Base-by-base conservation (phyloP, 371 early-diverging fungal genomes). In the Coemansia sp. region DNA sequence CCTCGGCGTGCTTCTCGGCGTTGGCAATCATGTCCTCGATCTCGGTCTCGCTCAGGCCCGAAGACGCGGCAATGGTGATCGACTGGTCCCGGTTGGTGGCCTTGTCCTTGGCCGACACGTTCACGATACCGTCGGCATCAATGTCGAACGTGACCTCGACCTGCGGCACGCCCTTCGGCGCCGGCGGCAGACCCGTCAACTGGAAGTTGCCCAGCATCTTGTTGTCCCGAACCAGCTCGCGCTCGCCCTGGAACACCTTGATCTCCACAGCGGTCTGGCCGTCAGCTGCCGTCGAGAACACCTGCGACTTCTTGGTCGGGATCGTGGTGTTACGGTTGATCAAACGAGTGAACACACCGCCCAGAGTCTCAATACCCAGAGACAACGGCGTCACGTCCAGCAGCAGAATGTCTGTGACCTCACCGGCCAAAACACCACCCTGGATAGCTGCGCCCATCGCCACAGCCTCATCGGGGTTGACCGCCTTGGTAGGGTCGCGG, bases 391-490 rank as follows among this genome's bases (percentile, higher is more conserved):
- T 95, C 63, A 99, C 99, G 84, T 99, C 99, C 56, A 99, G 84
- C 57, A 99, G 84, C 27, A 99, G 85, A 50, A 98, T 89, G 80
- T 95, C 93, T 31, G 94, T 92, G 52, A 98, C 95, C 56, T 92
- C 90, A 65, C 99, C 99, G 59, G 95, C 89, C 42, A 99, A 81
- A 47, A 99, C 97, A 82, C 98, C 99, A 74, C 96, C 99, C 72
- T 99, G 99, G 69, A 99, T 90, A 59, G 99, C 96, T 60, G 99
- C 99, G 73, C 99, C 99, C 69, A 95, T 89, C 58, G 99, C 99
- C 27, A 99, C 99, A 42, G 99, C 99, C 82, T 99, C 99, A 79
- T 99, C 99, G 22, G 99, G 99, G 85, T 99, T 95, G 75, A 99
- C 95, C 59, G 88, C 86, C 84, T 93, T 93, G 80, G 89, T 87